Evolutionary conservation across 306 rosid species (phyloP).

Genomic region (Cicer chorassanicum): DNA sequence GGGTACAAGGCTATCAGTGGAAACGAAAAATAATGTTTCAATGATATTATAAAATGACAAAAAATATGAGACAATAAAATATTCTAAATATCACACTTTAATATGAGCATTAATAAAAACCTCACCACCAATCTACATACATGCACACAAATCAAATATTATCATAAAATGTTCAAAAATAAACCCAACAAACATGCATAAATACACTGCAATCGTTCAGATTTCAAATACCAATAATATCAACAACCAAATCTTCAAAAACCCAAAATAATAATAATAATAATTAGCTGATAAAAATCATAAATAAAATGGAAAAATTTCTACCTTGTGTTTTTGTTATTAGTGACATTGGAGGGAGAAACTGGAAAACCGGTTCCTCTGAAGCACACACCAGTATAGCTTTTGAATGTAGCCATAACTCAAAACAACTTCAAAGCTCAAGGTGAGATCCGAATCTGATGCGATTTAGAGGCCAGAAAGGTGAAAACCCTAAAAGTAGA

Average conservation of each 20-base stretch:
- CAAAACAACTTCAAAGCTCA: neutral
- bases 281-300: too few relatives aligned
- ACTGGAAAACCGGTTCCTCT: conserved; percentile 52
- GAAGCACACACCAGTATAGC: conserved; percentile 49
- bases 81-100: too few relatives aligned
- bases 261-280: too few relatives aligned
- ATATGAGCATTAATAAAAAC: neutral
- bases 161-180: neutral
- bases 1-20: too few relatives aligned
- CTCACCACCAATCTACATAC: neutral
- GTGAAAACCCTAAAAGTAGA: too few relatives aligned
- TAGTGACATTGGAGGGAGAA: conserved; percentile 50
- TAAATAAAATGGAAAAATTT: neutral
- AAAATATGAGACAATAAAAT: too few relatives aligned
- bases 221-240: conserved; percentile 1
- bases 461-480: too few relatives aligned
- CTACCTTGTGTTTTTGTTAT: conserved; percentile 44
- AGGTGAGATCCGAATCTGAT: neutral
- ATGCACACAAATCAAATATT: neutral
- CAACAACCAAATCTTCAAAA: neutral
- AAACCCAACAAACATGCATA: conserved; percentile 5
- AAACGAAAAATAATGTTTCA: too few relatives aligned
- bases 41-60: too few relatives aligned
- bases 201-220: neutral
- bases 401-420: conserved; percentile 56